Evolutionary conservation across 1,284 basidiomycete genomes (phyloP).

Genomic region (Ustilago sp.): DNA sequence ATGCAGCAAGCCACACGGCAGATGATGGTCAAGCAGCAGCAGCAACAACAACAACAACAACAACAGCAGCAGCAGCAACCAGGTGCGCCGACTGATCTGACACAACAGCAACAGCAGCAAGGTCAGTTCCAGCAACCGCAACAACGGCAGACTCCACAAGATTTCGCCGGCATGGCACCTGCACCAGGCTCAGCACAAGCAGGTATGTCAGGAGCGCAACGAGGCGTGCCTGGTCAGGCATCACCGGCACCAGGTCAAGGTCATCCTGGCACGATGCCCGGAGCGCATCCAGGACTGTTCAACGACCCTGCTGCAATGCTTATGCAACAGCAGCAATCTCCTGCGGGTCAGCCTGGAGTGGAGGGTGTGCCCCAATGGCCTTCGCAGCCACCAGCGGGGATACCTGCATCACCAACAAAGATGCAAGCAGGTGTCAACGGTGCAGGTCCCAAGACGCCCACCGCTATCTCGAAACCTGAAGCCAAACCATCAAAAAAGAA

Average conservation of each 20-base stretch:
- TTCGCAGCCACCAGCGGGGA: constrained; percentile 30
- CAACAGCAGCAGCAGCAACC: constrained; percentile 18
- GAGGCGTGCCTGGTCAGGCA: constrained; percentile 23
- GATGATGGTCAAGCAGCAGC: constrained; percentile 52
- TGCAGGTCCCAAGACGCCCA: constrained; percentile 26
- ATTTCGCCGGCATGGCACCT: constrained; percentile 28
- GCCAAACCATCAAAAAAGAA: constrained; percentile 43
- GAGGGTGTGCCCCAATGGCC: constrained; percentile 41
- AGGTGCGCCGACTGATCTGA: constrained; percentile 11
- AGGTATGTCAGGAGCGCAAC: constrained; percentile 16
- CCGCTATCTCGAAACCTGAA: constrained; percentile 30
- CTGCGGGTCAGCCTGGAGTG: constrained; percentile 20
- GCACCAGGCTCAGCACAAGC: constrained; percentile 14
- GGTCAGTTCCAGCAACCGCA: constrained; percentile 16
- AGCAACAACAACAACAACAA: constrained; percentile 20
- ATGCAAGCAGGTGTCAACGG: constrained; percentile 18
- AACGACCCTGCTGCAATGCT: constrained; percentile 30
- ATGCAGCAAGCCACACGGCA: constrained; percentile 58
- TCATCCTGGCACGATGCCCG: constrained; percentile 33
- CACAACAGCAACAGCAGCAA: constrained; percentile 15
- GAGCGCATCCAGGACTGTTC: constrained; percentile 23
- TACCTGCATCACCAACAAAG: constrained; percentile 37
- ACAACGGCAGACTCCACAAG: constrained; percentile 16
- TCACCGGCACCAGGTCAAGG: constrained; percentile 32
- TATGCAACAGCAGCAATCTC: constrained; percentile 27